These are phyloP conservation scores for Lomentospora prolificans DNA, from an alignment of 2,329 filamentous ascomycete species.

Conservation along the genomic window DNA sequence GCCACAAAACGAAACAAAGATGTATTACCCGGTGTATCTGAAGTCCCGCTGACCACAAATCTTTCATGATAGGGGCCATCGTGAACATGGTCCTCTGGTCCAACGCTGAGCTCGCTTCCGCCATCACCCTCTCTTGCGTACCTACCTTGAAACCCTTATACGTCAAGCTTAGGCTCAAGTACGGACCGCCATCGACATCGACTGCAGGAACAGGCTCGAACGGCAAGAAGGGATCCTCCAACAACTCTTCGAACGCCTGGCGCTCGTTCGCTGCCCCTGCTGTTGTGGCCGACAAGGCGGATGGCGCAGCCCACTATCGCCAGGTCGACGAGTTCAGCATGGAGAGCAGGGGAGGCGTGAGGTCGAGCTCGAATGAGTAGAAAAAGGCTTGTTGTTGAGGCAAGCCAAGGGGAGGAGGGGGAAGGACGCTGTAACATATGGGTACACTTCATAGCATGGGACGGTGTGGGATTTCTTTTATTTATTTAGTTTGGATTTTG, in stretches of 20 bases:
- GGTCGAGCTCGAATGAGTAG: too few species aligned
- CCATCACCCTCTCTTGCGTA: neutral
- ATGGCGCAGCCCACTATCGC: neutral
- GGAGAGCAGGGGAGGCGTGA: neutral
- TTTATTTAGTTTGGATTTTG: too few species aligned
- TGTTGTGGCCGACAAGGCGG: neutral
- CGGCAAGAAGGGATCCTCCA: neutral
- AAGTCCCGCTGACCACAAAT: neutral
- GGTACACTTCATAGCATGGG: too few species aligned
- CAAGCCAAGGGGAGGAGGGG: too few species aligned
- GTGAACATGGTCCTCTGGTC: neutral
- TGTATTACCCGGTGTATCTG: too few species aligned
- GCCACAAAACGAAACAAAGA: neutral
- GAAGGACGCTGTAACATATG: too few species aligned
- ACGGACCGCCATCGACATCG: neutral
- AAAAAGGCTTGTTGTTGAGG: too few species aligned
- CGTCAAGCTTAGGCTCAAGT: neutral
- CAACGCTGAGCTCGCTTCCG: slow-evolving; percentile 4
- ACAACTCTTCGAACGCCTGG: neutral
- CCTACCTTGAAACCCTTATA: slow-evolving; percentile 7
- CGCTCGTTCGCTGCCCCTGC: neutral
- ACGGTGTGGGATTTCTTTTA: too few species aligned
- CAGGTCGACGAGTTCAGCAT: neutral
- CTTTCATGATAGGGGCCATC: neutral
- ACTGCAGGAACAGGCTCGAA: neutral